Base-by-base conservation (phyloP, 495 filamentous ascomycete species). In the Penicillium odoratum region DNA sequence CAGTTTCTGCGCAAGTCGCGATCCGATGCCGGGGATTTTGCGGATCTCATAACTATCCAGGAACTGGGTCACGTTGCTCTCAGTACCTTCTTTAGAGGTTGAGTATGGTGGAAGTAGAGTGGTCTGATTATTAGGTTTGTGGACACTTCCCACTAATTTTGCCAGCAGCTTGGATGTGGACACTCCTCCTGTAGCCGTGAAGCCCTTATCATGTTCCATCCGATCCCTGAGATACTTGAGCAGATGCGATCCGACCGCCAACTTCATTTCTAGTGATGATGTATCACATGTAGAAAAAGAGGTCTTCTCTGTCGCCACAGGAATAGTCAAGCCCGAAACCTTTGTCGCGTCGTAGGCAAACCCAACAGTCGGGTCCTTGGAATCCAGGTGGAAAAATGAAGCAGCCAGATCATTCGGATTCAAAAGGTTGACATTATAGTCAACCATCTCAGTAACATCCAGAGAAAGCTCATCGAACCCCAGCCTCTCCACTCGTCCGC, bases 101-200 rank as follows among this genome's bases (percentile, higher is more conserved):
- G 71, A 69, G 51, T 84, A 84, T 3, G 88, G 85, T 10, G 87
- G 83, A 5, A 95, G 71, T 3, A 98, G 83, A 5, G 89, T 88
- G 0, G 93, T 97, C 66, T 96, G 93, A 52, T 83, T 86, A 47
- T 87, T 86, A 0, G 93, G 93, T 71, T 97, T 97, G 67, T 96
- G 83, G 43, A 87, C 73, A 74, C 84, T 91, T 18, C 93, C 93
- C 26, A 85, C 90, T 29, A 98, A 76, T 67, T 98, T 98, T 31
- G 89, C 85, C 29, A 93, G 78, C 3, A 92, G 65, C 69, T 97
- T 97, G 48, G 85, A 91, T 5, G 90, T 96, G 3, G 91, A 86
- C 3, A 96, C 85, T 9, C 93, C 93, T n/a, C 89, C 91, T 0
- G 92, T 90, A 38, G 86, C 85, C 6, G 91, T 94, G 71, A 92